These are phyloP conservation scores for Fusarium drepaniforme DNA, from an alignment of 2,329 filamentous ascomycete species.

Conservation along the genomic window DNA sequence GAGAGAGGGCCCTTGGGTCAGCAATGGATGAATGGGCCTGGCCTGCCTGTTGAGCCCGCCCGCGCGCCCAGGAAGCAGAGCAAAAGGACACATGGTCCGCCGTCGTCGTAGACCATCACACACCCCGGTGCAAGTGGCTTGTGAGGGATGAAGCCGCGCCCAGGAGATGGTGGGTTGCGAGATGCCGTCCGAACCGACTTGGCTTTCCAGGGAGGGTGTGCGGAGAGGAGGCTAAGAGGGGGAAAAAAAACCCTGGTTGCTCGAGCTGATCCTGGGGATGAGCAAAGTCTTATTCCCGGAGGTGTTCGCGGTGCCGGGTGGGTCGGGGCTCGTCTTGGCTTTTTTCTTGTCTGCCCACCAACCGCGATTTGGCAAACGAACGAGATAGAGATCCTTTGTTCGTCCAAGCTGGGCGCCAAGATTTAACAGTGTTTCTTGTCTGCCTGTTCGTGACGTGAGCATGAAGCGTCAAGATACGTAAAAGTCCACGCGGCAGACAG, in stretches of 20 bases:
- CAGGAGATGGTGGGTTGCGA: constrained; percentile 43
- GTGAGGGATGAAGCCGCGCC: constrained; percentile 32
- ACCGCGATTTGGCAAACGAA: constrained; percentile 10
- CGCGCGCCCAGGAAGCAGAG: constrained; percentile 9
- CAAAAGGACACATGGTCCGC: constrained; percentile 39
- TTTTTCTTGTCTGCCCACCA: background rate
- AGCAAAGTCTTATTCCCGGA: constrained; percentile 41
- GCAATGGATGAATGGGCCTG: background rate
- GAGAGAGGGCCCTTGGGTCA: constrained; percentile 3
- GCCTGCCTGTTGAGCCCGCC: constrained; percentile 15
- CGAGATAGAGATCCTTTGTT: too few species aligned
- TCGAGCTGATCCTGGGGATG: constrained; percentile 40
- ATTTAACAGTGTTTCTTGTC: background rate
- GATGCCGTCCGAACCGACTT: constrained; percentile 57
- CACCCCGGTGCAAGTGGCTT: constrained; percentile 33
- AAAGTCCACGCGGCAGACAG: background rate
- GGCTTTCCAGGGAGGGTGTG: constrained; percentile 42
- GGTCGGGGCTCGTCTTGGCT: constrained; percentile 33
- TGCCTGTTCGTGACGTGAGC: background rate
- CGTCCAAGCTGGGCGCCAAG: constrained; percentile 30
- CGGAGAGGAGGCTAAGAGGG: constrained; percentile 27
- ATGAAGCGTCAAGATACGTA: background rate
- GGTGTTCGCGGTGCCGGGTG: constrained; percentile 44
- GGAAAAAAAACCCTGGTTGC: constrained; percentile 10
- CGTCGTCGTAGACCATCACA: constrained; percentile 16